Percentiles rank a stretch among this genome's conserved stretches.
phyloP scores from a whole-genome alignment of 202 grass and related monocot genomes.

The Setaria italica region DNA sequence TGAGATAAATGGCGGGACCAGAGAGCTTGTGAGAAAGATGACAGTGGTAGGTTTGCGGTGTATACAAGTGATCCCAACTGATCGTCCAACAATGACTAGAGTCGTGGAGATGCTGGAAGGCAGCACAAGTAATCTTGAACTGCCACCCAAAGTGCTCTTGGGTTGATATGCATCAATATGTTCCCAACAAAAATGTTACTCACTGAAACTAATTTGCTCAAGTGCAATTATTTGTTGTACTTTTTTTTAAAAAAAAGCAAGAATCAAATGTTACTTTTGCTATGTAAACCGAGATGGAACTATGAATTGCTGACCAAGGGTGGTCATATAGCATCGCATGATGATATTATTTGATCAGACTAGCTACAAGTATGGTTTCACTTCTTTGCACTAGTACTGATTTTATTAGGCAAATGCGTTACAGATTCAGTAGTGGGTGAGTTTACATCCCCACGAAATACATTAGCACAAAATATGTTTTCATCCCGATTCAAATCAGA shows the following conservation, averaged over 20 bases:
- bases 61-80: constrained; percentile 48
- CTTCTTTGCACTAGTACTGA: background rate
- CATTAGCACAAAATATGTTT: background rate
- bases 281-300: background rate
- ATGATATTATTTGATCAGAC: background rate
- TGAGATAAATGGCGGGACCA: constrained; percentile 45
- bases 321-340: background rate
- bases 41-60: constrained; percentile 60
- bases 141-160: constrained; percentile 50
- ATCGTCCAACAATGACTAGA: constrained; percentile 57
- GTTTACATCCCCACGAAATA: background rate
- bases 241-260: background rate
- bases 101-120: constrained; percentile 61
- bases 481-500: background rate
- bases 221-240: background rate
- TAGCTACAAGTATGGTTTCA: background rate
- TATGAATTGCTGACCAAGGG: background rate
- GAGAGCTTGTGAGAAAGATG: constrained; percentile 57
- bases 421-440: background rate
- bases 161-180: constrained; percentile 9
- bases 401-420: background rate
- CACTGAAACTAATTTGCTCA: background rate
- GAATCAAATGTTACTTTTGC: background rate
- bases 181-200: background rate
- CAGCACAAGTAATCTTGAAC: constrained; percentile 39